Conservation (phyloP, 2,329 filamentous ascomycete species). For the Chrysosporium queenslandicum region DNA sequence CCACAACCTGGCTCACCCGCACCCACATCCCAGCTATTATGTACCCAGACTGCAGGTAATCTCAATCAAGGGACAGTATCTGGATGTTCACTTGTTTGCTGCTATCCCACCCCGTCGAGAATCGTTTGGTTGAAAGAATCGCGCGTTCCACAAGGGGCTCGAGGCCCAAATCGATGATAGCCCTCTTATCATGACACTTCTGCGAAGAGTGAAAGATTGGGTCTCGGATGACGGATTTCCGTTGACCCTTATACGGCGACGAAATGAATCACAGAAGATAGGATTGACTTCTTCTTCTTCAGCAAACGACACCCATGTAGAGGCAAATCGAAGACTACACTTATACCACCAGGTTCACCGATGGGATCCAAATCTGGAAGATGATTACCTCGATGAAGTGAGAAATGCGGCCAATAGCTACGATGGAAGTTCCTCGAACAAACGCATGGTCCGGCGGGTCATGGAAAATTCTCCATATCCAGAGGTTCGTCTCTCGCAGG, state of each 20-base stretch:
- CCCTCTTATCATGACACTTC: conserved; percentile 4
- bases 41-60: background rate
- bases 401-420: conserved; percentile 39
- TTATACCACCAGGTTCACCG: conserved; percentile 36
- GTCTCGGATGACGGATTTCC: background rate
- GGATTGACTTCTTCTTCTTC: background rate
- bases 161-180: background rate
- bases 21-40: background rate
- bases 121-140: background rate
- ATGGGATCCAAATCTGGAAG: conserved; percentile 56
- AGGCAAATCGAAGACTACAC: conserved; percentile 9
- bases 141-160: background rate
- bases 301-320: conserved; percentile 5
- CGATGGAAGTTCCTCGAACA: conserved; percentile 6
- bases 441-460: conserved; percentile 44
- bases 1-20: background rate
- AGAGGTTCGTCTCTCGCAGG: conserved; percentile 41
- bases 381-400: conserved; percentile 52
- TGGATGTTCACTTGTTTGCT: background rate
- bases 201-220: conserved; percentile 2
- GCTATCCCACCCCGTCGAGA: background rate
- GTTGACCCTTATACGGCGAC: background rate
- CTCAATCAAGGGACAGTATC: background rate
- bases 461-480: conserved; percentile 58
- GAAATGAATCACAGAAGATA: background rate